phyloP scores from a whole-genome alignment of 1,284 basidiomycete genomes.

The Leccinum subrobustum region DNA sequence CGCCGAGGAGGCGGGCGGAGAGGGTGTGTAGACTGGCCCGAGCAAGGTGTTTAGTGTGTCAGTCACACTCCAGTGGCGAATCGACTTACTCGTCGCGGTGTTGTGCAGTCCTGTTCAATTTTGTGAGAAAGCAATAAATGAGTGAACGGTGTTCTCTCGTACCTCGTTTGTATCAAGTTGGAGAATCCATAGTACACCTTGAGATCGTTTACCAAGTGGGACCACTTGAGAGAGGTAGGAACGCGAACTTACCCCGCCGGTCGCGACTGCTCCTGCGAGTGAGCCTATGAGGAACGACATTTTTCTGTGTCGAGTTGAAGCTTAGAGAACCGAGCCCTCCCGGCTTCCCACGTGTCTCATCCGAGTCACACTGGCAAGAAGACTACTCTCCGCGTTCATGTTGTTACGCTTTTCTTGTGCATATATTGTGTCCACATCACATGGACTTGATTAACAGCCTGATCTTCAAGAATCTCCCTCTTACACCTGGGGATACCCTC shows the following conservation, averaged over 20 bases:
- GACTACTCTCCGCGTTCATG: too few relatives aligned
- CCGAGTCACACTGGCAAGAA: too few relatives aligned
- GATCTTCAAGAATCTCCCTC: too few relatives aligned
- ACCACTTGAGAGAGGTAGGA: not conserved
- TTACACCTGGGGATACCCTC: too few relatives aligned
- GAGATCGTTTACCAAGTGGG: not conserved
- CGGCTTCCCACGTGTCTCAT: constrained; percentile 14
- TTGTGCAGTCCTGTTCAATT: constrained; percentile 41
- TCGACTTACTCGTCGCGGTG: constrained; percentile 48
- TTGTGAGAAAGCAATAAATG: not conserved
- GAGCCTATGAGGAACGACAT: constrained; percentile 54
- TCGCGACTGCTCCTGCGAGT: constrained; percentile 55
- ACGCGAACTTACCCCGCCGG: constrained; percentile 47
- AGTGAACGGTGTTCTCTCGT: not conserved
- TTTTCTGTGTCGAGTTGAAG: not conserved
- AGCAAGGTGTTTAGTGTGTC: not conserved
- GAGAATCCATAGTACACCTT: constrained; percentile 63
- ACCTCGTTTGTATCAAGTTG: constrained; percentile 54
- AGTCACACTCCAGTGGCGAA: not conserved
- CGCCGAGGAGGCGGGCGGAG: constrained; percentile 46
- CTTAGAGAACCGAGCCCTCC: not conserved
- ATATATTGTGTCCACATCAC: too few relatives aligned
- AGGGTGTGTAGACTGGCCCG: constrained; percentile 44
- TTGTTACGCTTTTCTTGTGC: too few relatives aligned
- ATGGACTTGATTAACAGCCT: too few relatives aligned